Percentiles rank a stretch among this genome's conserved stretches.
phyloP scores from a whole-genome alignment of 768 basidiomycete genomes.

The Calocybe gangraenosa region DNA sequence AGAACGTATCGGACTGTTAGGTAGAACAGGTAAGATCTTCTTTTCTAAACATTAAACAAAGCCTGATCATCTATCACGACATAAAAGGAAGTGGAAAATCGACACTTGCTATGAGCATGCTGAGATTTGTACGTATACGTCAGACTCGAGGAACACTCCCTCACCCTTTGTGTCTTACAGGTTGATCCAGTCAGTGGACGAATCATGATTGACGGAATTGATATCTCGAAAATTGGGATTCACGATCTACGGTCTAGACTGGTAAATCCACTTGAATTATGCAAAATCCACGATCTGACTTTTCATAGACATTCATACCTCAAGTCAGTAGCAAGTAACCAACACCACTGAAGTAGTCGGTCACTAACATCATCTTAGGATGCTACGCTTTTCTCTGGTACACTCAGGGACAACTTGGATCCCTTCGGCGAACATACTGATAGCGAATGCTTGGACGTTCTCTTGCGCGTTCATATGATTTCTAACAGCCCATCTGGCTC shows the following conservation, averaged over 20 bases:
- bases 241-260: slow-evolving; percentile 77
- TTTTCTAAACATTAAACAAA: background rate
- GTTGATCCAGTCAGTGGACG: slow-evolving; percentile 72
- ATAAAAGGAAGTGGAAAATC: slow-evolving; percentile 68
- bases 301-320: slow-evolving; percentile 70
- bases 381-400: slow-evolving; percentile 77
- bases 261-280: slow-evolving; percentile 33
- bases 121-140: slow-evolving; percentile 64
- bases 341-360: too few species aligned
- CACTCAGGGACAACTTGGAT: slow-evolving; percentile 70
- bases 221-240: slow-evolving; percentile 80
- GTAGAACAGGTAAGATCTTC: slow-evolving; percentile 55
- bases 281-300: slow-evolving; percentile 3
- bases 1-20: slow-evolving; percentile 77
- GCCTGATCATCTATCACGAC: background rate
- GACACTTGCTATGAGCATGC: slow-evolving; percentile 80
- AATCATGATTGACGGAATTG: slow-evolving; percentile 84
- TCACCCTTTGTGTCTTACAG: slow-evolving; percentile 24
- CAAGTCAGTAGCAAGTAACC: slow-evolving; percentile 32
- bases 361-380: slow-evolving; percentile 30
- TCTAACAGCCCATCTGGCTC: slow-evolving; percentile 47
- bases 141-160: background rate
- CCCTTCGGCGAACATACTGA: slow-evolving; percentile 82
- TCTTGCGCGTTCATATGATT: slow-evolving; percentile 79
- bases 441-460: slow-evolving; percentile 72